Conservation (phyloP, 768 basidiomycete species). For the Chalciporus pseudorubinellus region DNA sequence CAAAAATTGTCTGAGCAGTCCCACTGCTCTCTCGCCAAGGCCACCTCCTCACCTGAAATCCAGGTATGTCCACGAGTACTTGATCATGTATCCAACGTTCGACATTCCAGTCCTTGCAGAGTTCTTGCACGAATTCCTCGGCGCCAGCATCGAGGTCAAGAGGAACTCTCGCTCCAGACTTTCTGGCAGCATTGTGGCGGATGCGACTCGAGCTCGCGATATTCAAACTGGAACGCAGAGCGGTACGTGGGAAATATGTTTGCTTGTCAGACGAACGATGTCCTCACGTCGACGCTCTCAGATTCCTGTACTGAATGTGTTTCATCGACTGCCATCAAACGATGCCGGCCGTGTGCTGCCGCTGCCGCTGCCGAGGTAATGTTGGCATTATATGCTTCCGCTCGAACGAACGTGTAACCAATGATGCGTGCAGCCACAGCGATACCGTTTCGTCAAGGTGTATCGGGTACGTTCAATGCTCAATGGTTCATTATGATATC, state of each 20-base stretch:
- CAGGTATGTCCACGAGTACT: constrained; percentile 1
- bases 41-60: background rate
- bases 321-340: constrained; percentile 1
- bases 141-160: background rate
- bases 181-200: constrained; percentile 18
- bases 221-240: constrained; percentile 21
- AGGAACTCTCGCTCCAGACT: constrained; percentile 4
- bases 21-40: background rate
- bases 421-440: no score
- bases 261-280: background rate
- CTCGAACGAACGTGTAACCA: no score
- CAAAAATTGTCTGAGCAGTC: background rate
- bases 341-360: background rate
- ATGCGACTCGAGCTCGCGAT: constrained; percentile 18
- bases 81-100: no score
- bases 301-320: constrained; percentile 23
- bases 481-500: background rate
- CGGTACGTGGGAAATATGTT: constrained; percentile 11
- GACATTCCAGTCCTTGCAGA: background rate
- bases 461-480: background rate
- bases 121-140: background rate
- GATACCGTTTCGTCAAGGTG: background rate
- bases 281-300: background rate
- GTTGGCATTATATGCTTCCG: background rate
- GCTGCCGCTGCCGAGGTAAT: constrained; percentile 6